These are phyloP conservation scores for Gleditsia sinensis DNA, from an alignment of 306 rosid species.

Conservation along the genomic window DNA sequence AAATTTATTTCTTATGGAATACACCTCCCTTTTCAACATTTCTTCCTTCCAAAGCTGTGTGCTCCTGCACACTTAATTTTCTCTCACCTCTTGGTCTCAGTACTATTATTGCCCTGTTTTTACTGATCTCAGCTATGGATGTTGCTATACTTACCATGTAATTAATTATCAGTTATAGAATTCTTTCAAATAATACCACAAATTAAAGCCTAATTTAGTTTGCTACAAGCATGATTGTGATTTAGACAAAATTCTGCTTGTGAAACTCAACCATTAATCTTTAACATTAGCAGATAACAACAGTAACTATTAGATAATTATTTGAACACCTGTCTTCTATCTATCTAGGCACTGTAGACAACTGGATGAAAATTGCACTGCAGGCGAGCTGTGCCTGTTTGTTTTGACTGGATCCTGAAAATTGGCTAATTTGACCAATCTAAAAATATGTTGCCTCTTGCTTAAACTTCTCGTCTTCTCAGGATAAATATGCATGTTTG, in stretches of 20 bases:
- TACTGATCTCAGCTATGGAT: too few species aligned
- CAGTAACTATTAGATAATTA: background rate
- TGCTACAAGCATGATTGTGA: background rate
- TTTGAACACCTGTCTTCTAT: background rate
- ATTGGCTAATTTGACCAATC: background rate
- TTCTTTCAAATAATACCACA: background rate
- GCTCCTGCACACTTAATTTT: too few species aligned
- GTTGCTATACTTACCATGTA: too few species aligned
- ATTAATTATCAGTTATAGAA: background rate
- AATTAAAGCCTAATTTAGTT: background rate
- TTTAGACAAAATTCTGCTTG: too few species aligned
- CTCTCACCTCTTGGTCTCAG: too few species aligned
- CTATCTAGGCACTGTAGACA: background rate
- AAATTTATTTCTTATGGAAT: constrained; percentile 9
- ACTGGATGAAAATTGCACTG: background rate
- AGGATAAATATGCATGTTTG: constrained; percentile 11
- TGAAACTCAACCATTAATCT: background rate
- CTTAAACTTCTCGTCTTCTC: constrained; percentile 9
- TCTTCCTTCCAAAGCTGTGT: constrained; percentile 17
- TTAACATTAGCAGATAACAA: too few species aligned
- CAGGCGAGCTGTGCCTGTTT: background rate
- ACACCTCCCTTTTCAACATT: background rate
- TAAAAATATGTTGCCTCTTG: constrained; percentile 11
- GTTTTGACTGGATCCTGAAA: background rate
- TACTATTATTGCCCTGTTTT: too few species aligned